A percentile compares a stretch with the other conserved stretches of the same genome.
Conservation (phyloP, 805 yeast genomes). For the Cyberlindnera sargentensis region DNA sequence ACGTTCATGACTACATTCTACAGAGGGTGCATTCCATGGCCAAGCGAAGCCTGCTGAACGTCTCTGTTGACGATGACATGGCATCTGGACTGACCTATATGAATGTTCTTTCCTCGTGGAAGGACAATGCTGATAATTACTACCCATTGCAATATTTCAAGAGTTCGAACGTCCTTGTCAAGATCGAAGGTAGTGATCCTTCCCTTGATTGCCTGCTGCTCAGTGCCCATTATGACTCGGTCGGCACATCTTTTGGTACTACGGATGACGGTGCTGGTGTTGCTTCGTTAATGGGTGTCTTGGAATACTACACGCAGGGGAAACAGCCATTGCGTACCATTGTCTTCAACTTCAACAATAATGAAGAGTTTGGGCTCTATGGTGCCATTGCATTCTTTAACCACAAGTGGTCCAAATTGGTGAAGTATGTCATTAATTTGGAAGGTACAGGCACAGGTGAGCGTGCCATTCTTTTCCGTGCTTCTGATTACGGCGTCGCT, state of each 20-base stretch:
- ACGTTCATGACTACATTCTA: slow-evolving; percentile 61
- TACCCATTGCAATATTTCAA: slow-evolving; percentile 66
- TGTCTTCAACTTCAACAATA: slow-evolving; percentile 78
- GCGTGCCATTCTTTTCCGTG: slow-evolving; percentile 71
- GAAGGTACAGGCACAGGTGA: slow-evolving; percentile 91
- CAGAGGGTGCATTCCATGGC: slow-evolving; percentile 34
- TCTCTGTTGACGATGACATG: slow-evolving; percentile 31
- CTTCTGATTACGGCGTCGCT: slow-evolving; percentile 71
- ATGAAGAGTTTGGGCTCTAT: slow-evolving; percentile 81
- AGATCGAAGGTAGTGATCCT: slow-evolving; percentile 57
- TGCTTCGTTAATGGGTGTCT: slow-evolving; percentile 68
- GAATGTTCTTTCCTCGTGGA: slow-evolving; percentile 45
- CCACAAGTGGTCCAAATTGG: slow-evolving; percentile 64
- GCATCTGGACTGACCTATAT: slow-evolving; percentile 34
- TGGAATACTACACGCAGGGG: slow-evolving; percentile 39
- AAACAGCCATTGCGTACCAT: slow-evolving; percentile 63
- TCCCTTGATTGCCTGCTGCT: slow-evolving; percentile 60
- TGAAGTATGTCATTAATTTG: slow-evolving; percentile 64
- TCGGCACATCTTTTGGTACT: slow-evolving; percentile 79
- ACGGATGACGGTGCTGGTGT: slow-evolving; percentile 93
- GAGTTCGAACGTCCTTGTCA: slow-evolving; percentile 72
- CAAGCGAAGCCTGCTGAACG: slow-evolving; percentile 15
- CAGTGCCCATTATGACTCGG: slow-evolving; percentile 87
- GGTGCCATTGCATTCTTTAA: slow-evolving; percentile 72
- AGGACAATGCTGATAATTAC: slow-evolving; percentile 28